phyloP scores from a whole-genome alignment of 352 stramenopile species.

The Phytophthora podocarpi region DNA sequence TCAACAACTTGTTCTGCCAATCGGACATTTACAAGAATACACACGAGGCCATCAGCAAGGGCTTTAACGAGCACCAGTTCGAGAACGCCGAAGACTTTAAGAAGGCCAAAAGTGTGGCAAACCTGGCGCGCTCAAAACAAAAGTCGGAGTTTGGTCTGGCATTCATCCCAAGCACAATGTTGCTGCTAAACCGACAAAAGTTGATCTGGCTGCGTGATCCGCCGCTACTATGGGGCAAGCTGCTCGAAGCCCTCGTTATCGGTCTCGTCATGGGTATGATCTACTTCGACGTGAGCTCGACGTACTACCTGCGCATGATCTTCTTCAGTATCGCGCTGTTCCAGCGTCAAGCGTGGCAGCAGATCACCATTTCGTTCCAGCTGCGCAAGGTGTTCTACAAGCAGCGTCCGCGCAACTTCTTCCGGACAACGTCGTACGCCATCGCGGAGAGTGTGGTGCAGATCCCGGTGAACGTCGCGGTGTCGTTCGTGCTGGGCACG shows the following conservation, averaged over 20 bases:
- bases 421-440: slow-evolving; percentile 80
- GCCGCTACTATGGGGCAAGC: slow-evolving; percentile 65
- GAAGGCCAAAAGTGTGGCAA: slow-evolving; percentile 62
- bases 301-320: slow-evolving; percentile 75
- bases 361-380: slow-evolving; percentile 73
- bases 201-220: slow-evolving; percentile 66
- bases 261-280: slow-evolving; percentile 81
- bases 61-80: slow-evolving; percentile 63
- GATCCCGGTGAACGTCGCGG: slow-evolving; percentile 70
- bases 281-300: slow-evolving; percentile 60
- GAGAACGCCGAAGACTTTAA: slow-evolving; percentile 63
- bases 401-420: slow-evolving; percentile 90
- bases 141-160: slow-evolving; percentile 57
- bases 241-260: slow-evolving; percentile 69
- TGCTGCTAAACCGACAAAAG: slow-evolving; percentile 70
- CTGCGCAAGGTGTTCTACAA: slow-evolving; percentile 91
- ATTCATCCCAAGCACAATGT: slow-evolving; percentile 48
- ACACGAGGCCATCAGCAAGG: slow-evolving; percentile 50
- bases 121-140: slow-evolving; percentile 51
- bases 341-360: slow-evolving; percentile 75
- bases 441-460: slow-evolving; percentile 68
- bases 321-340: slow-evolving; percentile 75
- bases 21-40: slow-evolving; percentile 63
- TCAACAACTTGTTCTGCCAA: slow-evolving; percentile 60
- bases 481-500: slow-evolving; percentile 61